Evolutionary conservation across 2,329 filamentous ascomycete genomes (phyloP).

Genomic region (Ascochyta viciae-villosae): DNA sequence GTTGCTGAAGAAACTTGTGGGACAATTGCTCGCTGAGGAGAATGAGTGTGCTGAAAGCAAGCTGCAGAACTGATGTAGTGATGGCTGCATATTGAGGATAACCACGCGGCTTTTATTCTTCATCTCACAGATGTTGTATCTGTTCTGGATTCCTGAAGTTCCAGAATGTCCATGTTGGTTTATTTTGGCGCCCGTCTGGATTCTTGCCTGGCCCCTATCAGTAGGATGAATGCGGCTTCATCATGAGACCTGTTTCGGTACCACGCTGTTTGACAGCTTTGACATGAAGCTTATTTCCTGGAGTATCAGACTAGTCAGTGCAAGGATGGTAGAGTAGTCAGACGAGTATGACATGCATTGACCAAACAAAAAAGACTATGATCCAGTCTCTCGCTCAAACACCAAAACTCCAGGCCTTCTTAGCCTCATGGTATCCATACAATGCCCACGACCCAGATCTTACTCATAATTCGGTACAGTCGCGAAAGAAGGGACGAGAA

Average conservation of each 20-base stretch:
- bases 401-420: conserved; percentile 39
- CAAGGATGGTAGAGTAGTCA: conserved; percentile 15
- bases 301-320: neutral
- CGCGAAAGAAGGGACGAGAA: conserved; percentile 22
- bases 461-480: conserved; percentile 22
- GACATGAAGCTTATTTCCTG: conserved; percentile 20
- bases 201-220: conserved; percentile 20
- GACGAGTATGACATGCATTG: conserved; percentile 26
- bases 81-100: conserved; percentile 21
- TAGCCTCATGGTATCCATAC: conserved; percentile 37
- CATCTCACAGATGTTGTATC: conserved; percentile 22
- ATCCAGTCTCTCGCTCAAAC: conserved; percentile 36
- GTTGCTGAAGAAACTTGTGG: conserved; percentile 17
- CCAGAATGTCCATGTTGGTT: conserved; percentile 37
- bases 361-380: conserved; percentile 25
- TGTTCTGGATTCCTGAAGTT: conserved; percentile 42
- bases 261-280: conserved; percentile 17
- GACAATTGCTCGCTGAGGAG: conserved; percentile 16
- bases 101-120: conserved; percentile 38
- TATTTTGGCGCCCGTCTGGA: conserved; percentile 30
- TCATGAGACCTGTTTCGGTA: conserved; percentile 33
- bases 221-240: conserved; percentile 34
- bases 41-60: conserved; percentile 23
- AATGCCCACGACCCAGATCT: conserved; percentile 28
- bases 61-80: conserved; percentile 13